Conservation (phyloP, 163 green algal genomes). For the Coccomyxa subellipsoidea region DNA sequence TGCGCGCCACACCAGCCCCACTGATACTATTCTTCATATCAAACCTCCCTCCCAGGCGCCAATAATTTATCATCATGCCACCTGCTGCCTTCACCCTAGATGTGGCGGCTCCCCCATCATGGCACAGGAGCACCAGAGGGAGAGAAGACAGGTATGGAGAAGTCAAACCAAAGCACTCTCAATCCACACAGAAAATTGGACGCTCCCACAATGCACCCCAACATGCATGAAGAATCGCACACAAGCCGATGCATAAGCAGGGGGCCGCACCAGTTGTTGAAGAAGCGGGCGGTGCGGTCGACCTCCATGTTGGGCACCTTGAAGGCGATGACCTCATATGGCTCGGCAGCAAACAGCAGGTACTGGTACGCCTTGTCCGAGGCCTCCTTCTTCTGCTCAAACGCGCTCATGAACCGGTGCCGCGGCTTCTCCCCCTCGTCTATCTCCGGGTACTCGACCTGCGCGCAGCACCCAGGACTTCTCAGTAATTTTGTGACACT, state of each 20-base stretch:
- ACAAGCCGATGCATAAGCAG: background rate
- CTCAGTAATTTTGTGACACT: background rate
- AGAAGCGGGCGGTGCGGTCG: conserved; percentile 76
- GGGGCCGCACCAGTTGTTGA: conserved; percentile 81
- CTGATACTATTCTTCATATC: background rate
- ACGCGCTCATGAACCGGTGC: conserved; percentile 98
- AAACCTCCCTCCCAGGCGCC: background rate
- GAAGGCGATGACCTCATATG: conserved; percentile 97
- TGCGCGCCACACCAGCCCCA: conserved; percentile 15
- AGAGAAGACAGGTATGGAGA: too few relatives aligned
- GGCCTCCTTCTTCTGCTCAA: conserved; percentile 93
- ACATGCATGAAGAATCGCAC: background rate
- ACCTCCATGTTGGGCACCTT: conserved; percentile 94
- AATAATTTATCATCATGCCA: background rate
- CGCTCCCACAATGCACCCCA: too few relatives aligned
- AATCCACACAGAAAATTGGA: too few relatives aligned
- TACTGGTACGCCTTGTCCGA: conserved; percentile 95
- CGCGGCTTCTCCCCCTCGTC: conserved; percentile 84
- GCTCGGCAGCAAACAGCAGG: conserved; percentile 95
- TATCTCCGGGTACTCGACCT: conserved; percentile 99
- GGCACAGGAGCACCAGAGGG: too few relatives aligned
- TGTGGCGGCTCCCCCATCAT: too few relatives aligned
- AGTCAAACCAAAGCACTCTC: too few relatives aligned
- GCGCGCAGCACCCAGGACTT: conserved; percentile 10
- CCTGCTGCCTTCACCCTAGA: background rate